Evolutionary conservation across 768 basidiomycete species (phyloP), one percentile per base, ranked within the genome.

Genomic region (Leccinum aurantiacum): DNA sequence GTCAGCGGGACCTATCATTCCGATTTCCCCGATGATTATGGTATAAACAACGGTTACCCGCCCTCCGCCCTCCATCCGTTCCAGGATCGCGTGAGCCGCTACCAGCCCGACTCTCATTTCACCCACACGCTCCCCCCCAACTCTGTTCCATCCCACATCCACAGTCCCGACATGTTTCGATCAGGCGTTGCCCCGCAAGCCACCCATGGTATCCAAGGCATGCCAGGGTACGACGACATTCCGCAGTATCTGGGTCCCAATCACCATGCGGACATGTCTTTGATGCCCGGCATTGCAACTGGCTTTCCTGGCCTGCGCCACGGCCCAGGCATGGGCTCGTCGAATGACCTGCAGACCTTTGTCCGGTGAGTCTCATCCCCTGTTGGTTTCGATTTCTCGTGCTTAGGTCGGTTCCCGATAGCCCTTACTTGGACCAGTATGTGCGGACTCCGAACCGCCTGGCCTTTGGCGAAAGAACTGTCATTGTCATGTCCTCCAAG

Each of bases 401-500:
- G 54, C 57, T 59, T 9, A 57, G 65, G 58, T 61, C 63, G 53
- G 33, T 60, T 57, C 62, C 56, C 60, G 52, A 48, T 63, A 91
- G 89, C 25, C 91, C 91, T 11, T 91, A 86, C 74, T 78, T 94
- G 63, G 90, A 93, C 61, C 89, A 91, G 66, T 98, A 94, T 71
- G 84, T 95, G 54, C 83, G 87, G 35, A 85, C 94, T 22, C 80
- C 85, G 41, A 96, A 96, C 71, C 84, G 95, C 31, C 82, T 97
- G 50, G 90, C 90, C 1, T 90, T 90, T 67, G 96, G 96, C 54
- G 96, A 98, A 73, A 86, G 94, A 52, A 93, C 94, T 4, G 85
- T 98, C 61, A 90, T 98, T 61, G 90, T 98, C 67, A 95, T 97
- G 91, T 95, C 93, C n/a, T 93, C 91, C 71, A 94, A 91, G 70